Percentiles rank a stretch among this genome's conserved stretches.
These are phyloP conservation scores for Pleochaeta shiraiana DNA, from an alignment of 2,329 filamentous ascomycete species.

Conservation along the genomic window DNA sequence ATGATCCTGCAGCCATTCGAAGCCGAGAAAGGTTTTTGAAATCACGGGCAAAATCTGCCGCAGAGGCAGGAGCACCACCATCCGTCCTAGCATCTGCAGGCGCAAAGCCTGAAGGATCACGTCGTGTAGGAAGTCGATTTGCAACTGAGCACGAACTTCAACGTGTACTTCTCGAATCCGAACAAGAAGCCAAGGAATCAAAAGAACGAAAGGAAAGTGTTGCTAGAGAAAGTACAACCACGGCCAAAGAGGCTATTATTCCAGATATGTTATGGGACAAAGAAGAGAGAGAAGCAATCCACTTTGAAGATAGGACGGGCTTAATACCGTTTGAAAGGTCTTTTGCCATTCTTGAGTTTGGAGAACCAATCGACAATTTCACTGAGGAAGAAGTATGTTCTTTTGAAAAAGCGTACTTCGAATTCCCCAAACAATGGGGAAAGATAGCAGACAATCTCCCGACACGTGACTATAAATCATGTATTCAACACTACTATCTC, in stretches of 20 bases:
- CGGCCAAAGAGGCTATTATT: constrained; percentile 54
- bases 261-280: constrained; percentile 45
- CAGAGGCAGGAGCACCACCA: constrained; percentile 11
- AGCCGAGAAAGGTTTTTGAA: constrained; percentile 15
- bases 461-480: constrained; percentile 50
- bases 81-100: constrained; percentile 25
- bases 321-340: constrained; percentile 41
- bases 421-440: constrained; percentile 65
- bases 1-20: constrained; percentile 14
- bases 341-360: constrained; percentile 47
- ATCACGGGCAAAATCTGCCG: constrained; percentile 12
- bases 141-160: constrained; percentile 55
- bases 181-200: constrained; percentile 46
- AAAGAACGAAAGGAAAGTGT: constrained; percentile 42
- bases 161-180: constrained; percentile 47
- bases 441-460: constrained; percentile 47
- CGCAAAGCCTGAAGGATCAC: constrained; percentile 32
- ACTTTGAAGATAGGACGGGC: constrained; percentile 44
- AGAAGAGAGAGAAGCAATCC: constrained; percentile 33
- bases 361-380: constrained; percentile 55
- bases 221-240: constrained; percentile 47
- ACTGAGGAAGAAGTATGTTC: constrained; percentile 43
- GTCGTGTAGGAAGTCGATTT: constrained; percentile 29
- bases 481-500: constrained; percentile 72
- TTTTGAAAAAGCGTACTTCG: constrained; percentile 55